Conservation (phyloP, 2,329 filamentous ascomycete genomes). For the Botrytis cinerea region DNA sequence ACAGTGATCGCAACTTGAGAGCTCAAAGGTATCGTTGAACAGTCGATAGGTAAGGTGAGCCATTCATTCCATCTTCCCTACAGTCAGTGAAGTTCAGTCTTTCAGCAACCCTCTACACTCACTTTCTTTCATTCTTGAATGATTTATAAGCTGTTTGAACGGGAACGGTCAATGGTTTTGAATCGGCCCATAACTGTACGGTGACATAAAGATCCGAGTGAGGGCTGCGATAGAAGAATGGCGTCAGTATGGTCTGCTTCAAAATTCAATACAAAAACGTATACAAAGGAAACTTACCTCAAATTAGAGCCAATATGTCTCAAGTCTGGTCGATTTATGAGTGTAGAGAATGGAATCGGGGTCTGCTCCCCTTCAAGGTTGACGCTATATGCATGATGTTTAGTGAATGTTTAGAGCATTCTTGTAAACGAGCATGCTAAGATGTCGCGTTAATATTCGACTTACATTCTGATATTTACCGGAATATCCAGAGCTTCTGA, state of each 20-base stretch:
- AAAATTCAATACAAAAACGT: not conserved
- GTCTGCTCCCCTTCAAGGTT: conserved; percentile 78
- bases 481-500: conserved; percentile 81
- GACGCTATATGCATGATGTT: conserved; percentile 53
- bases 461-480: conserved; percentile 64
- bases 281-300: conserved; percentile 48
- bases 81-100: conserved; percentile 27
- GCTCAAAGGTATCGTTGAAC: conserved; percentile 78
- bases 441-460: not conserved
- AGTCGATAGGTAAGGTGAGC: conserved; percentile 83
- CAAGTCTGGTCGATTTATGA: conserved; percentile 76
- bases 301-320: conserved; percentile 86
- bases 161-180: conserved; percentile 88
- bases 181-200: conserved; percentile 91
- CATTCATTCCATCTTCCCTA: conserved; percentile 92
- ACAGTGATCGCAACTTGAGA: conserved; percentile 88
- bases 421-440: not conserved
- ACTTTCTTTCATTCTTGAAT: conserved; percentile 74
- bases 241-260: conserved; percentile 26
- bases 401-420: conserved; percentile 25
- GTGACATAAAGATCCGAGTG: conserved; percentile 91
- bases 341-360: conserved; percentile 72
- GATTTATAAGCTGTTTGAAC: conserved; percentile 91
- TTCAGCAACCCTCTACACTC: conserved; percentile 21
- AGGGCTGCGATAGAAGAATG: conserved; percentile 51